These are phyloP conservation scores for Pleurotus tuber-regium DNA, from an alignment of 768 basidiomycete species.

Conservation along the genomic window DNA sequence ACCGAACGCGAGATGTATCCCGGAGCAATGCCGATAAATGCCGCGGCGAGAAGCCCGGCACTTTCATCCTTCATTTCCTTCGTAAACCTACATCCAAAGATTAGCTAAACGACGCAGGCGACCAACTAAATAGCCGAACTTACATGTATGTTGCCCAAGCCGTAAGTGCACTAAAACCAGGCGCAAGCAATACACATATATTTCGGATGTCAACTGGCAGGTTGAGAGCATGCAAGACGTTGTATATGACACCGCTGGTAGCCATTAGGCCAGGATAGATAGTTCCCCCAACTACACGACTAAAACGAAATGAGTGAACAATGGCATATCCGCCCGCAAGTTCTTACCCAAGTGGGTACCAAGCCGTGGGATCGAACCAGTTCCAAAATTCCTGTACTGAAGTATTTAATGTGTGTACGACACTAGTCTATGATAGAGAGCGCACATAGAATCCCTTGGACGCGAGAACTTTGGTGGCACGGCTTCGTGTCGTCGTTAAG, in stretches of 20 bases:
- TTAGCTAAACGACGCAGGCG: neutral
- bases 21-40: conserved; percentile 97
- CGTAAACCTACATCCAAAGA: conserved; percentile 60
- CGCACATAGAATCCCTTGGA: conserved; percentile 94
- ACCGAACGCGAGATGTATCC: conserved; percentile 99
- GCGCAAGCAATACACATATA: conserved; percentile 94
- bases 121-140: conserved; percentile 21
- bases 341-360: conserved; percentile 81
- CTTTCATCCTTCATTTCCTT: conserved; percentile 95
- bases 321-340: neutral
- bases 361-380: conserved; percentile 99
- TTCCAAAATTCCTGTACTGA: conserved; percentile 94
- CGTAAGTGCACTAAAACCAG: conserved; percentile 94
- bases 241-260: conserved; percentile 97
- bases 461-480: conserved; percentile 89
- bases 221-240: conserved; percentile 79
- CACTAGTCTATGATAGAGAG: conserved; percentile 8
- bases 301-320: neutral
- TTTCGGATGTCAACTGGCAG: conserved; percentile 98
- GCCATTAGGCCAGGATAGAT: conserved; percentile 99
- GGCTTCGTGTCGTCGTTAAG: conserved; percentile 45
- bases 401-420: conserved; percentile 1
- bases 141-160: conserved; percentile 97
- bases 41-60: conserved; percentile 94
- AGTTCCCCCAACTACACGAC: conserved; percentile 97